phyloP scores from a whole-genome alignment of 1,284 basidiomycete species.

The Peniophora sp. region DNA sequence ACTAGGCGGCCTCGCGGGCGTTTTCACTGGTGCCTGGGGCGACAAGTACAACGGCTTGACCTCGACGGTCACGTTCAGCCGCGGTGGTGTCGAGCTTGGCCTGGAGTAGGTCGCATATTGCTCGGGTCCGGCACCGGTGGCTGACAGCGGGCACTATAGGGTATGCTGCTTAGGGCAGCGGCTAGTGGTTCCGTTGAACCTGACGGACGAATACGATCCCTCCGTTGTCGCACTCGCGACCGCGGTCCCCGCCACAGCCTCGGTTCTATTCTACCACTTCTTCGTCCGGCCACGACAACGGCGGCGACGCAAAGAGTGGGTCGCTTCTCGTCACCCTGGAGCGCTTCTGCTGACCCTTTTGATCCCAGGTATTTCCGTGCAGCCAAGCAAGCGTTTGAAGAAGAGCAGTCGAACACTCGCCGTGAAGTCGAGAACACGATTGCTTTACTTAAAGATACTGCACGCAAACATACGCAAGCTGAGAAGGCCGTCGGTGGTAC shows the following conservation, averaged over 20 bases:
- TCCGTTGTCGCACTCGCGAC: slow-evolving; percentile 22
- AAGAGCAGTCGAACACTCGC: slow-evolving; percentile 49
- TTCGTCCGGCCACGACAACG: slow-evolving; percentile 23
- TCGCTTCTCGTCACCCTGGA: background rate
- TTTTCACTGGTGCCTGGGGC: slow-evolving; percentile 21
- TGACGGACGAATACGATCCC: slow-evolving; percentile 23
- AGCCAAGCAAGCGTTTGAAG: slow-evolving; percentile 41
- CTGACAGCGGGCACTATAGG: slow-evolving; percentile 13
- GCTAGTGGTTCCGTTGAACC: slow-evolving; percentile 24
- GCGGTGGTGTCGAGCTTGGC: slow-evolving; percentile 23
- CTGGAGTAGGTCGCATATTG: slow-evolving; percentile 21
- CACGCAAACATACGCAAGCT: slow-evolving; percentile 33
- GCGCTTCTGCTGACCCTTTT: background rate
- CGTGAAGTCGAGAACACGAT: slow-evolving; percentile 48
- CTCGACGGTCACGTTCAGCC: slow-evolving; percentile 20
- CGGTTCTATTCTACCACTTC: slow-evolving; percentile 25
- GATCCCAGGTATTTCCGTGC: slow-evolving; percentile 40
- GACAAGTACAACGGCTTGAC: slow-evolving; percentile 18
- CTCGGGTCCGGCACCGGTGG: slow-evolving; percentile 7
- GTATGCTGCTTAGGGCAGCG: slow-evolving; percentile 25
- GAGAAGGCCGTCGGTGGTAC: slow-evolving; percentile 25
- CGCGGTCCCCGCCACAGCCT: slow-evolving; percentile 23
- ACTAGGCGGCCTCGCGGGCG: slow-evolving; percentile 17
- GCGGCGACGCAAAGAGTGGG: slow-evolving; percentile 22
- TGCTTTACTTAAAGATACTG: slow-evolving; percentile 35